Conservation (phyloP, 257 asterid species). For the Gardenia jasminoides region DNA sequence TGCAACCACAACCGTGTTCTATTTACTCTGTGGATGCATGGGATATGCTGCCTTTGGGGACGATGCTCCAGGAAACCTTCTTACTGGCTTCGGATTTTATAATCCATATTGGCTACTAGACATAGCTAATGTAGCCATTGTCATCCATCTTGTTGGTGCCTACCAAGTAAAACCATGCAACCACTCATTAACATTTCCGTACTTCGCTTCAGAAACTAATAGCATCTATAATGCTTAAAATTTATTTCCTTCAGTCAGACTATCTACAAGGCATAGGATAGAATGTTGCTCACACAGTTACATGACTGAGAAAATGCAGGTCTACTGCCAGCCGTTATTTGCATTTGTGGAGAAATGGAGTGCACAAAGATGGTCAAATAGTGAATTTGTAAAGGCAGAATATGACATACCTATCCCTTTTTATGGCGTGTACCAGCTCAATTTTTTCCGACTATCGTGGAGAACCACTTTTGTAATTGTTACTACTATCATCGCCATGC, state of each 20-base stretch:
- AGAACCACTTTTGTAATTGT: constrained; percentile 33
- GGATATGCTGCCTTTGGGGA: constrained; percentile 58
- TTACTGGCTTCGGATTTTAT: constrained; percentile 45
- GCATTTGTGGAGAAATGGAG: constrained; percentile 43
- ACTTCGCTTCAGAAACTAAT: too few species aligned
- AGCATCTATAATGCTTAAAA: not conserved
- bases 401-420: constrained; percentile 33
- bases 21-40: constrained; percentile 46
- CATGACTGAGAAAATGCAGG: constrained; percentile 18
- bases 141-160: constrained; percentile 48
- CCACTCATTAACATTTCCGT: not conserved
- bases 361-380: constrained; percentile 27
- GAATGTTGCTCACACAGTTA: not conserved
- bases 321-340: constrained; percentile 41
- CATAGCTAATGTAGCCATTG: constrained; percentile 43
- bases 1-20: constrained; percentile 32
- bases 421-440: constrained; percentile 34
- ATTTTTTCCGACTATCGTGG: constrained; percentile 38
- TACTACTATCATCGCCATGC: constrained; percentile 44
- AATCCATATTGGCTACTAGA: constrained; percentile 44
- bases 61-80: constrained; percentile 43
- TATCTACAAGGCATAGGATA: not conserved
- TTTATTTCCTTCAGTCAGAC: not conserved
- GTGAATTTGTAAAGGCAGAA: constrained; percentile 33
- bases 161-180: constrained; percentile 33